Base-by-base conservation (phyloP, 1,284 basidiomycete genomes). In the Wolfiporia cocos region DNA sequence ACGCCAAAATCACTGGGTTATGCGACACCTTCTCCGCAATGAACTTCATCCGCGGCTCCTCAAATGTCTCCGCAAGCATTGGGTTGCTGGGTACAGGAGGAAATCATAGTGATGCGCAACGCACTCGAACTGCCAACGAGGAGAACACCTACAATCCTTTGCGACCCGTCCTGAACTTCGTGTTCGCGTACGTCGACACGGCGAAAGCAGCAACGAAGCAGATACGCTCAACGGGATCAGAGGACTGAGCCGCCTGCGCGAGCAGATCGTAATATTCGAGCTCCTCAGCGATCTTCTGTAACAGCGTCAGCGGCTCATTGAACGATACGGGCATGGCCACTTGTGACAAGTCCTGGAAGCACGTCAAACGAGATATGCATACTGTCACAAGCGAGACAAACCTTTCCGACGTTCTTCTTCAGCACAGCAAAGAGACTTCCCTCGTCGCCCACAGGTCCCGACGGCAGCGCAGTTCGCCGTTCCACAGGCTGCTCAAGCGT, bases 371-470 rank as follows among this genome's bases (percentile, higher is more conserved):
- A 26, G 17, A 37, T n/a, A n/a, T n/a, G n/a, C n/a, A n/a, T n/a
- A n/a, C n/a, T 28, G 36, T 19, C 33, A 29, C 40, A 21, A 21
- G 29, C 4, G n/a, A 31, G 26, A 42, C 61, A 43, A 49, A 87
- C 88, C 71, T 92, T 93, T 43, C 91, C 91, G 37, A 96, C 86
- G 56, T 92, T 95, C 67, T 93, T 95, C 67, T 92, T 92, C 40
- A 96, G 65, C 44, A 95, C 81, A 1, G 82, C 68, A 54, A 95
- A 90, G 32, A 96, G 65, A 51, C 87, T 92, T 3, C 90, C 87
- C 65, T 96, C 92, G 45, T 94, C 89, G 1, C 78, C 82, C 14
- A 83, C 66, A n/a, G 75, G 69, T 7, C 70, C 70, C 21, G 74
- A 74, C 12, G 85, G 92, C 31, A 96, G 68, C 37, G 67, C 67